phyloP scores from a whole-genome alignment of 768 basidiomycete species.

The Russula olivacea region DNA sequence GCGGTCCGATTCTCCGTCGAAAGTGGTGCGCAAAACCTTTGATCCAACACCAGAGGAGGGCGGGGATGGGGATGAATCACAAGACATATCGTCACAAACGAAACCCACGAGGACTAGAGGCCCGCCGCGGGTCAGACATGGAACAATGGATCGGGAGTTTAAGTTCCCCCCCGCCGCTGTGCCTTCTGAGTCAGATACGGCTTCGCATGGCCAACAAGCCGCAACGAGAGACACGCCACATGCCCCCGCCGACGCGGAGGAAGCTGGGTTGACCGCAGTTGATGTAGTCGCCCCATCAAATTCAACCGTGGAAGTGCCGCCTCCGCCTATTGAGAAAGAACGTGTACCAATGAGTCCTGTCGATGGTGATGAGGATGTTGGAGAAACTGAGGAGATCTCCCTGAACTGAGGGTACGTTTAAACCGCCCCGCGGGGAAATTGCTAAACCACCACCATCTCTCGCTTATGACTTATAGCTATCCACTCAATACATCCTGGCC shows the following conservation, averaged over 20 bases:
- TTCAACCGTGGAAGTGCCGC: constrained; percentile 67
- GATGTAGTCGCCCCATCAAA: constrained; percentile 38
- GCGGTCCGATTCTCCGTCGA: constrained; percentile 26
- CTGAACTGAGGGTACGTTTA: constrained; percentile 25
- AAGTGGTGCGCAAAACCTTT: constrained; percentile 31
- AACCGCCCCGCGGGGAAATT: neutral
- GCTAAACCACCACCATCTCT: neutral
- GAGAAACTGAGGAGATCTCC: constrained; percentile 68
- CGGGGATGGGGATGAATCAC: constrained; percentile 33
- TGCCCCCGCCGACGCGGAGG: constrained; percentile 3
- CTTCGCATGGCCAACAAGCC: neutral
- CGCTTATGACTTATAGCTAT: neutral
- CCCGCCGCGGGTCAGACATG: constrained; percentile 38
- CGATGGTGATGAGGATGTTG: constrained; percentile 67
- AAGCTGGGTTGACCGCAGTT: constrained; percentile 10
- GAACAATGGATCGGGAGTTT: constrained; percentile 75
- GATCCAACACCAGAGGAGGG: constrained; percentile 52
- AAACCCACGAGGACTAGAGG: constrained; percentile 23
- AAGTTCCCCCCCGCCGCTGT: constrained; percentile 47
- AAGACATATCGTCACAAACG: constrained; percentile 25
- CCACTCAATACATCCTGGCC: neutral
- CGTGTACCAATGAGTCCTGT: constrained; percentile 38
- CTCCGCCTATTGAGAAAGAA: constrained; percentile 76
- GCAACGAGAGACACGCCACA: neutral
- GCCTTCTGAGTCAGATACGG: neutral